Evolutionary conservation across 768 basidiomycete genomes (phyloP), one percentile per base, ranked within the genome.

Genomic region (Cyclocybe aegerita): DNA sequence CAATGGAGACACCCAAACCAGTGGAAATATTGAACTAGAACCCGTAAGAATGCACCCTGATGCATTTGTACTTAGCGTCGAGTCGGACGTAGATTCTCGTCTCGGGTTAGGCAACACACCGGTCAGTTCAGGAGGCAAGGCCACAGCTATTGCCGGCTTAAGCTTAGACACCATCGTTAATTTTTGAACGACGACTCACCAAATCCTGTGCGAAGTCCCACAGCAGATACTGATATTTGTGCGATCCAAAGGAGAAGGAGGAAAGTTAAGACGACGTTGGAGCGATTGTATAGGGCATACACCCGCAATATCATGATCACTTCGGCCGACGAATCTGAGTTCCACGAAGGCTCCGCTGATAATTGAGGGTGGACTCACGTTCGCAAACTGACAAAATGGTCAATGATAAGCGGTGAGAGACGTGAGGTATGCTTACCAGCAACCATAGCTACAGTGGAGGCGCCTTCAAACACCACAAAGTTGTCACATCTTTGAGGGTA

Each of bases 221-320:
- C 31, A 10, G 52, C 52, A n/a, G 63, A 60, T 8, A 65, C 43
- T 6, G 50, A 39, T 16, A 66, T 59, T 51, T 66, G 65, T 6
- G 17, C 37, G 2, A 47, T 37, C 63, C 59, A 64, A 2, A 66
- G 43, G 2, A 54, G 9, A 15, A 63, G 44, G 7, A 66, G 48
- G 36, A 61, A 49, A 2, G 30, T 31, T 9, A 66, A 40, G 11
- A 66, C 33, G 33, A 16, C 39, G 7, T 44, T 16, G n/a, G 48
- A 56, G 9, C 57, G 59, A 11, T 53, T 54, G 45, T 65, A 66
- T 9, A 66, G 49, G 7, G 65, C 65, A 53, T 55, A 65, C 17
- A 66, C 59, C 1, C 65, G 59, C 8, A 66, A 48, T 10, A 66
- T 63, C 65, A 66, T 65, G 17, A 65, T 54, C 17, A 64, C 65